phyloP scores from a whole-genome alignment of 306 rosid genomes.

The Ceratonia siliqua region DNA sequence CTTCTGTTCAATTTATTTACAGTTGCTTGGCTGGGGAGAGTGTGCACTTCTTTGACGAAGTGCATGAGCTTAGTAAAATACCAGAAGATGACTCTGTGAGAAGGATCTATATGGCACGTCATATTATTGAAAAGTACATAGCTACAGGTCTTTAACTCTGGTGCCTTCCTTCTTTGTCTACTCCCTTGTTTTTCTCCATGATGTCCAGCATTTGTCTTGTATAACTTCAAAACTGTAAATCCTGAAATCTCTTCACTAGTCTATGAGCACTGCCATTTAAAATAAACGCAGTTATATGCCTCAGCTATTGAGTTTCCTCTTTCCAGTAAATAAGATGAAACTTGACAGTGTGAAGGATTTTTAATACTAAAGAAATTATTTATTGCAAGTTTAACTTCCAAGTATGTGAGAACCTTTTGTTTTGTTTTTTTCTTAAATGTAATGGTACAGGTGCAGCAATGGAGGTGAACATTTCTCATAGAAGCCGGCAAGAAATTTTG shows the following conservation, averaged over 20 bases:
- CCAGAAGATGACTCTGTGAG: constrained; percentile 73
- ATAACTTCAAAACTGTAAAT: background rate
- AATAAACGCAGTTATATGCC: background rate
- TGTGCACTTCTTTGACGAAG: constrained; percentile 87
- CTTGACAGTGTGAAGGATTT: background rate
- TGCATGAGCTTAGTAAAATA: constrained; percentile 81
- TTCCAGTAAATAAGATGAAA: constrained; percentile 23
- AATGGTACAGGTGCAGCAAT: constrained; percentile 64
- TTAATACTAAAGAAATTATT: background rate
- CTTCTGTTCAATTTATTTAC: constrained; percentile 43
- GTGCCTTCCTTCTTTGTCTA: constrained; percentile 2
- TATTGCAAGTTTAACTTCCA: constrained; percentile 12
- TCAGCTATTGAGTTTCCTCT: constrained; percentile 2
- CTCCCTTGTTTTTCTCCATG: background rate
- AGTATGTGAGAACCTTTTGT: background rate
- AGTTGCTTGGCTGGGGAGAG: constrained; percentile 99
- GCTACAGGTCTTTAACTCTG: constrained; percentile 59
- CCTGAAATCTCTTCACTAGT: background rate
- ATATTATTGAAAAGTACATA: constrained; percentile 90
- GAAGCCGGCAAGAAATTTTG: constrained; percentile 82
- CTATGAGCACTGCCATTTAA: constrained; percentile 13
- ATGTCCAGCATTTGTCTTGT: background rate
- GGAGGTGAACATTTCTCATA: constrained; percentile 95
- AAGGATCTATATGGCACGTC: constrained; percentile 96
- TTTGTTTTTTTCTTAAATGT: constrained; percentile 24